phyloP scores from a whole-genome alignment of 129 eudicot species.

The Smallanthus sonchifolius region DNA sequence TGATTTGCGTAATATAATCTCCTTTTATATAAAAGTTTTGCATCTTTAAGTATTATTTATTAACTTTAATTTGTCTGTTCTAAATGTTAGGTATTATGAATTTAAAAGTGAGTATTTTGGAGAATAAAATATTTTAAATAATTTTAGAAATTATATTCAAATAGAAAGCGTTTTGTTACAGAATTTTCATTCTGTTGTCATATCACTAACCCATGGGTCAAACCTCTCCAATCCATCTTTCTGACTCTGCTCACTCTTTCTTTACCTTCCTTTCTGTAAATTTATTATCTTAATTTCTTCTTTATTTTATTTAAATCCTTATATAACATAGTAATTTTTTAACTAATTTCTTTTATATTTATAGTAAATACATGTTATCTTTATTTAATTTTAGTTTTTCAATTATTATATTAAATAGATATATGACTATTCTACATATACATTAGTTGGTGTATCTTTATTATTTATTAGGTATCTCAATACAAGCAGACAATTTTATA shows the following conservation, averaged over 20 bases:
- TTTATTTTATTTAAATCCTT: not conserved
- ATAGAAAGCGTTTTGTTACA: not conserved
- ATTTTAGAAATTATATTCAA: not conserved
- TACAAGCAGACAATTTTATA: too few species aligned
- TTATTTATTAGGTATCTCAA: too few species aligned
- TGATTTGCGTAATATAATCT: conserved; percentile 2
- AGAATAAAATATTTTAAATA: not conserved
- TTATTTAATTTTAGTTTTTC: too few species aligned
- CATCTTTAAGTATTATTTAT: conserved; percentile 6
- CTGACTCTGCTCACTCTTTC: not conserved
- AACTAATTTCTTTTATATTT: not conserved
- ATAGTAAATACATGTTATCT: too few species aligned
- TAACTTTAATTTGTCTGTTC: conserved; percentile 4
- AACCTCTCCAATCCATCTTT: not conserved
- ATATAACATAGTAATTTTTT: not conserved
- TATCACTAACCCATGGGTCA: not conserved
- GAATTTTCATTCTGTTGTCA: not conserved
- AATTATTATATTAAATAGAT: too few species aligned
- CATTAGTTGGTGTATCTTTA: not conserved
- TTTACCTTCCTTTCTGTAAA: not conserved
- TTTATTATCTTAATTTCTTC: not conserved
- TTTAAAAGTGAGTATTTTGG: conserved; percentile 3
- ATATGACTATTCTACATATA: too few species aligned
- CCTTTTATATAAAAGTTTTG: conserved; percentile 9
- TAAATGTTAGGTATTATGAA: conserved; percentile 13